phyloP scores from a whole-genome alignment of 176 grass and related monocot genomes.

The Rhynchospora pubera region DNA sequence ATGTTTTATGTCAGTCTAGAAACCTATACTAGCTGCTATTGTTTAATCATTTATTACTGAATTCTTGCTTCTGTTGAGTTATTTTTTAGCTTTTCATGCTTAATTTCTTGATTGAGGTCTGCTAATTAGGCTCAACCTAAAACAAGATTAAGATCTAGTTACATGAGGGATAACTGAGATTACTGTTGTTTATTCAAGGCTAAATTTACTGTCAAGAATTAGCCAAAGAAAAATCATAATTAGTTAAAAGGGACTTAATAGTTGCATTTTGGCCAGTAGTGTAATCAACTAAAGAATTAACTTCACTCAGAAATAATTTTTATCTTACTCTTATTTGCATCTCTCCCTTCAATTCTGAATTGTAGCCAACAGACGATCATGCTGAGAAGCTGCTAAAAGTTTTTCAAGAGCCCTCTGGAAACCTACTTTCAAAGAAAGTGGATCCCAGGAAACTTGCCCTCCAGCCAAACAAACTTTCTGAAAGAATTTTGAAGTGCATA shows the following conservation, averaged over 20 bases:
- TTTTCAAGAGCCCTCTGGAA: conserved; percentile 24
- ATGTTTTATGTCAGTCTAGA: not conserved
- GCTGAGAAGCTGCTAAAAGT: conserved; percentile 18
- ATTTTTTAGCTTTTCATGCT: not conserved
- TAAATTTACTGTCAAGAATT: not conserved
- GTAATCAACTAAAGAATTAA: not conserved
- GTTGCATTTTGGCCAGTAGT: not conserved
- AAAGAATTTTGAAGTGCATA: conserved; percentile 79
- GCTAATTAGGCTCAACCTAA: not conserved
- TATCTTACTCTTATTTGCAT: not conserved
- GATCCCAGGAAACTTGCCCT: not conserved
- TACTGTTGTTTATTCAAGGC: not conserved
- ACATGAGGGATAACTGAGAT: not conserved
- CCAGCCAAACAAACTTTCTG: conserved; percentile 85
- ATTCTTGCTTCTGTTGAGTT: not conserved
- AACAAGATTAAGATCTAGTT: not conserved
- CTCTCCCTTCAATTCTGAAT: not conserved
- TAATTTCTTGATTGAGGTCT: not conserved
- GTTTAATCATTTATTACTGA: not conserved
- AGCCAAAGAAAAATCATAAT: not conserved
- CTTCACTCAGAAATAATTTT: not conserved
- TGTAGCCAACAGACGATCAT: conserved; percentile 7
- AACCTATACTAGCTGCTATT: not conserved
- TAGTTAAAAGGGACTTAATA: not conserved
- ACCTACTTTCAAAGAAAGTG: not conserved